These are phyloP conservation scores for Arthrobotrys pseudoclavata DNA, from an alignment of 2,329 filamentous ascomycete species.

Conservation along the genomic window DNA sequence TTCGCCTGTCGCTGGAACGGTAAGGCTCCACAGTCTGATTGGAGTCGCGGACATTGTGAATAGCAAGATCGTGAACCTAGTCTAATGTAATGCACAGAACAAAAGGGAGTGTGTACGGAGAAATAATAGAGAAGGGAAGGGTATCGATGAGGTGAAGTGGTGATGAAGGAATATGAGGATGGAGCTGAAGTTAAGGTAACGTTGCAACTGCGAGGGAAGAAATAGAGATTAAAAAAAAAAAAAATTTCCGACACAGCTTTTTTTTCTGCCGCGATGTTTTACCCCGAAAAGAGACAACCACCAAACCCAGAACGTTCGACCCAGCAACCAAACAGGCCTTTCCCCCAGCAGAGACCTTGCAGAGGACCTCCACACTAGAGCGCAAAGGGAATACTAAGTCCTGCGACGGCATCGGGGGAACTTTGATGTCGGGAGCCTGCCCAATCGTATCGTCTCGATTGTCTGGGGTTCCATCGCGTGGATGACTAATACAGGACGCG, in stretches of 20 bases:
- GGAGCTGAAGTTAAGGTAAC: constrained; percentile 57
- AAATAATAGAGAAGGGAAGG: constrained; percentile 61
- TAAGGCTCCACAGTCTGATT: constrained; percentile 90
- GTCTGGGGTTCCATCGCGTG: constrained; percentile 18
- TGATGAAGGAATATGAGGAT: constrained; percentile 12
- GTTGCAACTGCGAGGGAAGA: constrained; percentile 46
- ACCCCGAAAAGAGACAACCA: constrained; percentile 42
- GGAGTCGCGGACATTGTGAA: constrained; percentile 65
- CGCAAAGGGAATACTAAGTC: constrained; percentile 10
- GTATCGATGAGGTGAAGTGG: constrained; percentile 39
- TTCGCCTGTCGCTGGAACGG: constrained; percentile 86
- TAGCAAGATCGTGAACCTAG: constrained; percentile 1
- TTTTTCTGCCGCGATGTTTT: constrained; percentile 53
- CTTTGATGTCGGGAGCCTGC: constrained; percentile 13
- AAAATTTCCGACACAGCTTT: constrained; percentile 60
- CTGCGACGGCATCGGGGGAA: constrained; percentile 40
- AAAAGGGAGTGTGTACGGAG: constrained; percentile 10
- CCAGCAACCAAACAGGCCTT: constrained; percentile 38
- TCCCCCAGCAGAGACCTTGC: constrained; percentile 21
- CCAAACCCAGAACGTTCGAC: constrained; percentile 22
- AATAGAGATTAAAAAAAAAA: constrained; percentile 64
- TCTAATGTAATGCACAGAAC: constrained; percentile 61
- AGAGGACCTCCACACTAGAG: constrained; percentile 21
- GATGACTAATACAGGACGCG: constrained; percentile 49
- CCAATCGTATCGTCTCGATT: constrained; percentile 26